Evolutionary conservation across 2,329 filamentous ascomycete genomes (phyloP), one percentile per base, ranked within the genome.

Genomic region (Penicillium sp.): DNA sequence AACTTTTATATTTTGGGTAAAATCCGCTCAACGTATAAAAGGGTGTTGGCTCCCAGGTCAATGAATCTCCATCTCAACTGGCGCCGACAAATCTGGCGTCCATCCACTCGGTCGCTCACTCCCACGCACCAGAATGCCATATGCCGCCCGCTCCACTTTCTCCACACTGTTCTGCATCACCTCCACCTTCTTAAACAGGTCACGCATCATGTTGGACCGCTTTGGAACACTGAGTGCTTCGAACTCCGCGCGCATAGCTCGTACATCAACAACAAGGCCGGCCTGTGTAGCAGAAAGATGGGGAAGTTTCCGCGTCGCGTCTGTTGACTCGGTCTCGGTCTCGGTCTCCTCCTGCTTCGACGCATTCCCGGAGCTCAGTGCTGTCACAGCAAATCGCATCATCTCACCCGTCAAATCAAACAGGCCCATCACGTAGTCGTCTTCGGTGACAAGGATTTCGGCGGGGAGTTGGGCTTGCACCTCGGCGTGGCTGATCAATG

Each of bases 391-490:
- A 75, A 97, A 98, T 29, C 93, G 85, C 95, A 99, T 99, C 80
- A 98, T 82, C 78, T 99, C 95, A 39, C 95, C 95, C 1, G 93
- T 93, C 65, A 98, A 84, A 74, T 99, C 95, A 69, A 96, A 97
- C 2, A 99, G 77, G 9, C 93, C 95, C 61, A 95, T 88, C 57
- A 96, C 78, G 72, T 96, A 98, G 75, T 99, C 95, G 54, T 93
- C 86, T 26, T 87, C 82, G 1, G 90, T 91, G 21, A 97, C 80
- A 0, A 80, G 68, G 2, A 97, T 82, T 1, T 80, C 81, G 0
- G 77, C 72, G 0, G 78, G 75, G 3, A 80, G 56, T 13, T 66
- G 62, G 1, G 62, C 75, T 29, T 80, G 74, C 0, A 89, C 82
- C 54, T 91, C 84, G 0, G 85, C 80, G 10, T 84, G 85, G 0